Evolutionary conservation across 805 yeast genomes (phyloP), one percentile per base, ranked within the genome.

Genomic region (Nakazawaea ambrosiae): DNA sequence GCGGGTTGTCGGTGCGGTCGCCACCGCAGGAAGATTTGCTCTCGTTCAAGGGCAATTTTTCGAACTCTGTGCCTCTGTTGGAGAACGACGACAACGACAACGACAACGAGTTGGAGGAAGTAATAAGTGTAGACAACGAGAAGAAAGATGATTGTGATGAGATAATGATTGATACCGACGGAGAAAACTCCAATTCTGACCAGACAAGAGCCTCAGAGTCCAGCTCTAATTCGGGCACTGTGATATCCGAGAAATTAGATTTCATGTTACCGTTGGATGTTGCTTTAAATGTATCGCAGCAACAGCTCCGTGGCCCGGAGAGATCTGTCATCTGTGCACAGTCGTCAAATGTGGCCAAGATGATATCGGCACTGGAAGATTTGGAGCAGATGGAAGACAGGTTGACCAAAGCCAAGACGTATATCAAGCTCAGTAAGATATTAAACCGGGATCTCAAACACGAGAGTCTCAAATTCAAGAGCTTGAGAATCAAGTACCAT

Each of bases 1-100:
- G 84, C 11, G 75, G 78, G 20, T 64, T 90, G 58, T 78, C 88
- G 2, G 55, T 73, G 22, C 55, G 79, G 42, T 52, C 63, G 4
- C 53, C 60, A 6, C 60, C 62, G 1, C 35, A 31, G 14, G 59
- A 59, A 3, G 61, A 61, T 5, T 41, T 54, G 10, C 60, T 55
- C 36, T 45, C 45, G 6, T 60, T 56, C 31, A 44, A 24, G 53
- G 55, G 33, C 53, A 54, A 31, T 23, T 36, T 40, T 22, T 30
- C 35, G 12, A 33, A 31, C 27, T 40, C 43, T 5, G 39, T 35
- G 19, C 39, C 45, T 4, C 41, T 43, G 6, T 45, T 47, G 23
- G 37, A 46, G 18, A 49, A 49, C 36, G 68, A 63, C 27, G 78
- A 70, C 27, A 55, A 28, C 20, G 53, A 49, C 22, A 52, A 59